Percentiles rank a stretch among this genome's conserved stretches.
Evolutionary conservation across 768 basidiomycete species (phyloP).

Genomic region (Antrodiella citrinella): DNA sequence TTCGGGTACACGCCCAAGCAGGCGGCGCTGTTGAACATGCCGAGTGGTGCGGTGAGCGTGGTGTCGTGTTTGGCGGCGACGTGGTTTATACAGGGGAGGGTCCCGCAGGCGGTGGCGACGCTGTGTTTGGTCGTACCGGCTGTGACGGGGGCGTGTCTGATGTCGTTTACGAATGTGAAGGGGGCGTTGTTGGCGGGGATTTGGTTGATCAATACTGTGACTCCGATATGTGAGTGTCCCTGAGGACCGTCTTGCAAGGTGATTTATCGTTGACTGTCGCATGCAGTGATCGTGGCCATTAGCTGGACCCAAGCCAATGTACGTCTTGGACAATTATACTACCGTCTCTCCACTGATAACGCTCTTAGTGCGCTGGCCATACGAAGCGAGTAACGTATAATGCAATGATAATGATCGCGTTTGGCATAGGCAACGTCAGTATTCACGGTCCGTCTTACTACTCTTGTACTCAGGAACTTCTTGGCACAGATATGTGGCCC

Average conservation of each 20-base stretch:
- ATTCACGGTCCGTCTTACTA: background rate
- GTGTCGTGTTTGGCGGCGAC: background rate
- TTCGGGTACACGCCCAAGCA: background rate
- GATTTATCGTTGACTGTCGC: too few relatives aligned
- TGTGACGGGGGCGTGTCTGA: background rate
- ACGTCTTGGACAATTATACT: background rate
- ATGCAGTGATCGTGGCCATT: constrained; percentile 1
- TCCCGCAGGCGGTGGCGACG: constrained; percentile 1
- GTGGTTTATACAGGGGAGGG: background rate
- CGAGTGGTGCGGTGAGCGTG: background rate
- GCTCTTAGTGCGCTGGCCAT: constrained; percentile 2
- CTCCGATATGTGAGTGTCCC: constrained; percentile 1
- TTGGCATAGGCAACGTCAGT: constrained; percentile 2
- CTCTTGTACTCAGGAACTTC: background rate
- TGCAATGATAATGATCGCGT: constrained; percentile 1
- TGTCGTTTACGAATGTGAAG: background rate
- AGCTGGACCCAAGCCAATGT: constrained; percentile 5
- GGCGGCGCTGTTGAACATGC: constrained; percentile 1
- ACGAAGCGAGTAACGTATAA: constrained; percentile 2
- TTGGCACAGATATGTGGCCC: constrained; percentile 1
- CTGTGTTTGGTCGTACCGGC: background rate
- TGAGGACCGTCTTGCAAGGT: too few relatives aligned
- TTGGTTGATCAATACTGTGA: constrained; percentile 3
- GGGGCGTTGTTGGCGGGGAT: constrained; percentile 1
- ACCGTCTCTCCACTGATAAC: background rate